Evolutionary conservation across 371 early-diverging fungal genomes (phyloP), one percentile per base, ranked within the genome.

Genomic region (Rhizopus delemar): DNA sequence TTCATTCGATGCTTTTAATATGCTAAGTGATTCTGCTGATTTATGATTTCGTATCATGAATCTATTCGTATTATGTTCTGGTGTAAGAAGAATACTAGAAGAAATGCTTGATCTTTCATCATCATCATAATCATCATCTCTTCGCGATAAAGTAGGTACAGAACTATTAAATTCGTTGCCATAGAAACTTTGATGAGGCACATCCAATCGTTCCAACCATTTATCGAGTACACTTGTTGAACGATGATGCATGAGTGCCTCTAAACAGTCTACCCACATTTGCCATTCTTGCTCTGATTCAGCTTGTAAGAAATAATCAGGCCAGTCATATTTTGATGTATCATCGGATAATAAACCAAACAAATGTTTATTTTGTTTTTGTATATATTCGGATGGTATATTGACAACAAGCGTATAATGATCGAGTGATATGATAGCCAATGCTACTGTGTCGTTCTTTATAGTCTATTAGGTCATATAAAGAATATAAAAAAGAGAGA

Each of bases 211-310:
- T 29, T 71, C 68, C 2, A 77, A 56, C 78, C 78, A 77, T 49
- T 77, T 77, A 16, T 77, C 78, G 12, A 77, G 63, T 1, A 77
- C 75, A 45, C 73, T 77, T 3, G 50, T 54, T 46, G 69, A 63
- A 6, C 13, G n/a, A 22, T 68, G 62, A 3, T 46, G n/a, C 28
- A 70, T 57, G 16, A 69, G 57, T 41, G 50, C 32, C 28, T 72
- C 59, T 41, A 77, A 41, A 11, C 50, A 50, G 4, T 62, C 52
- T 28, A 72, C 57, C 78, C 78, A 77, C 2, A 36, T 16, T 41
- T 54, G 34, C 50, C 66, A 49, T 15, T 72, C 69, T 16, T 69
- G 55, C 29, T 60, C 53, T 11, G 48, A 55, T 35, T 61, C 63
- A 29, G 78, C 71, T 53, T 77, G 78, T 16, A 77, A 39, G 15